Conservation (phyloP, 257 asterid genomes). For the Przewalskia tangutica region DNA sequence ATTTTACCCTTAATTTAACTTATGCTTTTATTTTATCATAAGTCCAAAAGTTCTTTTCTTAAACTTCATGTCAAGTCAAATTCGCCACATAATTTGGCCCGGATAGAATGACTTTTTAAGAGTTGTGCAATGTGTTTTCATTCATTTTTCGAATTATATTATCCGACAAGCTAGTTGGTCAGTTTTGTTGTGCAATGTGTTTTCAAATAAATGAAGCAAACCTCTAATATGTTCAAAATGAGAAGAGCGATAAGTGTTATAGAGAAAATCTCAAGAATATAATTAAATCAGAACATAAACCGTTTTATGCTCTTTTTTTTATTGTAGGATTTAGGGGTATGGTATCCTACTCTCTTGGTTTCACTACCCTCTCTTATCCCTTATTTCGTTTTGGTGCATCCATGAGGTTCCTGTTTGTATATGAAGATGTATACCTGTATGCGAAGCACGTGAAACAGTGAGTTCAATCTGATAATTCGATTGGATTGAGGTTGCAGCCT, state of each 20-base stretch:
- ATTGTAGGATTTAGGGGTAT: neutral
- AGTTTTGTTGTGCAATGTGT: neutral
- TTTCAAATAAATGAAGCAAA: neutral
- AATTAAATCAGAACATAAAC: neutral
- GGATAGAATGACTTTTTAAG: neutral
- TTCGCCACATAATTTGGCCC: neutral
- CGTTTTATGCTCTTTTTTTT: neutral
- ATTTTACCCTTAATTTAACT: neutral
- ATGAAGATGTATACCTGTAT: neutral
- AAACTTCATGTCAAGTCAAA: neutral
- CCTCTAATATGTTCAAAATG: neutral
- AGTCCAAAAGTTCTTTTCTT: neutral
- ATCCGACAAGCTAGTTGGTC: neutral
- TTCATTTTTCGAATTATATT: neutral
- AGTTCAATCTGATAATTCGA: neutral
- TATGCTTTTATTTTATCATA: neutral
- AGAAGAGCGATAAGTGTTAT: neutral
- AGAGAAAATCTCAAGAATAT: neutral
- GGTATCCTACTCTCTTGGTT: neutral
- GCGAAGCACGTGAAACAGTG: neutral
- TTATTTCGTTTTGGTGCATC: too few relatives aligned
- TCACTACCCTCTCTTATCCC: neutral
- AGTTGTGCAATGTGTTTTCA: neutral
- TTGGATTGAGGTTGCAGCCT: neutral
- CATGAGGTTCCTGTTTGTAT: neutral